Evolutionary conservation across 2,329 filamentous ascomycete species (phyloP), one percentile per base, ranked within the genome.

Genomic region (Graphilbum sp.): DNA sequence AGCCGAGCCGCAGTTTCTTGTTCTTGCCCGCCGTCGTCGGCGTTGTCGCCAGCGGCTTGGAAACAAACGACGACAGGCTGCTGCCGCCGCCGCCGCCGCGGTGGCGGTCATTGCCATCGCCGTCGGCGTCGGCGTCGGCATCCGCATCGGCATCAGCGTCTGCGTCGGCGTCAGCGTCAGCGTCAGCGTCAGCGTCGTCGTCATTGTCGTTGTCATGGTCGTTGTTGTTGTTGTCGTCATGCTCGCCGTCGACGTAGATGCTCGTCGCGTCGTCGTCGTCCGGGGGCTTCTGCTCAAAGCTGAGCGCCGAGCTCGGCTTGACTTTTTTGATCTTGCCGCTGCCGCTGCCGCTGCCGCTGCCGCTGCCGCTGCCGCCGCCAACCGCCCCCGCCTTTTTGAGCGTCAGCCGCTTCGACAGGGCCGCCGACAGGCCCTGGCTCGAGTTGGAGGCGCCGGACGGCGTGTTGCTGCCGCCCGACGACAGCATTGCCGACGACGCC

Each of bases 301-400:
- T 67, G 40, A 70, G 55, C 25, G 59, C 57, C 8, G 67, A 71
- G 42, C 55, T 54, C n/a, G 54, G 48, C 54, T 71, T 72, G 39
- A 62, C 54, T 52, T 69, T 71, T 16, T 73, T 67, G 54, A 72
- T 72, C 52, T 72, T 73, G 9, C 24, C 23, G n/a, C n/a, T n/a
- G 23, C 25, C 2, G 32, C 32, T 12, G 35, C 20, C n/a, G 15
- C 23, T 32, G 36, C 5, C 9, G 5, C 24, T n/a, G 9, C 20
- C 17, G 16, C 36, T 21, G 49, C 69, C 69, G 20, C 63, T 63
- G 21, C 21, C 57, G 74, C 74, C 34, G 73, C n/a, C n/a, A n/a
- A n/a, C n/a, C n/a, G n/a, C n/a, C n/a, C n/a, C n/a, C n/a, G n/a
- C n/a, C n/a, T n/a, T 72, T 32, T 64, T 60, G 34, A 58, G 39